Base-by-base conservation (phyloP, 179 eudicot species). In the Amaranthus tricolor region DNA sequence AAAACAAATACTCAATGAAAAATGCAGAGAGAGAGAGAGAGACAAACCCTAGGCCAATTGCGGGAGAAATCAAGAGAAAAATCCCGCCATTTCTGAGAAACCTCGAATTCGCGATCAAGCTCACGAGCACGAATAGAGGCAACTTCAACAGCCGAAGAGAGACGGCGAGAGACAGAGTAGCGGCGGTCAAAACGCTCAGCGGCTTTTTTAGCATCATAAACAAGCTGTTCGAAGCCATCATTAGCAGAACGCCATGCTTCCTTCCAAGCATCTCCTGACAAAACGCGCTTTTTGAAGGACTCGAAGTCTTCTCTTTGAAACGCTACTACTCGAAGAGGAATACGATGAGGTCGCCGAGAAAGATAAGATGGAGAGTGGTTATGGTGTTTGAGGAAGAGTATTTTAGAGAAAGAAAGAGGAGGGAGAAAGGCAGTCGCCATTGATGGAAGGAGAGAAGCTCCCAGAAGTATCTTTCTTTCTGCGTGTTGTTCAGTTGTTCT, bases 151-250 rank as follows among this genome's bases (percentile, higher is more conserved):
- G 74, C 96, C 0, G 81, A 77, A 3, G 89, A 81, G 0, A 90
- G n/a, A 13, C 87, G 82, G 2, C 89, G 80, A 0, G 96, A 86
- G 21, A 94, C 85, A 52, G 86, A 82, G 76, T 84, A 94, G 0
- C 76, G 84, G 4, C 98, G 92, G 78, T 92, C 97, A 50, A 94
- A 78, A 13, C 94, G 84, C 76, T 92, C 97, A 7, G 94, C 94
- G 9, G 96, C 80, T 77, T 90, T 92, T 82, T 58, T 88, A n/a
- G 96, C 78, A 72, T 94, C 98, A 76, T 78, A 94, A 1, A 89
- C 72, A 3, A 94, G 63, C 82, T 82, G 93, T 65, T 94, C 98
- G 73, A 94, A 90, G 6, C 91, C 89, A 60, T 90, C 83, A 78
- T 89, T 92, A n/a, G 97, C 96, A 15, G 80, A 80, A 12, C 91